These are phyloP conservation scores for Zelonia costaricensis DNA, from an alignment of 208 protist genomes.

Conservation along the genomic window DNA sequence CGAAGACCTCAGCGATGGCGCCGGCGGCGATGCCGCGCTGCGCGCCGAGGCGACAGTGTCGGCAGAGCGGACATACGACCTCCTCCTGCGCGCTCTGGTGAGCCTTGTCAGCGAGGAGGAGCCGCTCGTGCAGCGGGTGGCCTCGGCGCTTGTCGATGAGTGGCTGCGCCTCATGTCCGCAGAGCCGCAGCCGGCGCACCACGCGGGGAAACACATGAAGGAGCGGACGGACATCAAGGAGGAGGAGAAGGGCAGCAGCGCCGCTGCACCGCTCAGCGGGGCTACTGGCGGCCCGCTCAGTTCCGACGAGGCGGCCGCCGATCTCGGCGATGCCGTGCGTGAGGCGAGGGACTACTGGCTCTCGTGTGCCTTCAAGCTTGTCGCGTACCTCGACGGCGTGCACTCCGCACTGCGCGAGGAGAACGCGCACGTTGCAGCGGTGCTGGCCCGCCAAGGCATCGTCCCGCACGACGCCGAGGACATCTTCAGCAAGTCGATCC, in stretches of 20 bases:
- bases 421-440: slow-evolving; percentile 46
- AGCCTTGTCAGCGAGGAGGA: slow-evolving; percentile 48
- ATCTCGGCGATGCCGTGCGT: too few species aligned
- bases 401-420: slow-evolving; percentile 56
- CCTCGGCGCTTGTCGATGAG: slow-evolving; percentile 47
- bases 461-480: slow-evolving; percentile 17
- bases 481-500: slow-evolving; percentile 35
- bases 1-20: neutral
- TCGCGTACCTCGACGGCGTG: slow-evolving; percentile 46
- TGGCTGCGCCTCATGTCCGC: slow-evolving; percentile 23
- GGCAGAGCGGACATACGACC: slow-evolving; percentile 7
- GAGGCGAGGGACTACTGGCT: slow-evolving; percentile 53
- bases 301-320: too few species aligned
- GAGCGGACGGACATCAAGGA: neutral
- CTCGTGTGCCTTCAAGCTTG: slow-evolving; percentile 62
- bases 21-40: neutral
- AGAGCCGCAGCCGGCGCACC: neutral
- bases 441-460: slow-evolving; percentile 43
- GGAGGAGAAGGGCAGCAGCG: neutral
- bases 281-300: neutral
- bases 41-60: neutral
- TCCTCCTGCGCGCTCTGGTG: slow-evolving; percentile 27
- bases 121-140: slow-evolving; percentile 46
- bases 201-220: neutral
- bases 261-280: neutral